Conservation (phyloP, 208 protist genomes). For the Acanthamoeba rhysodes region DNA sequence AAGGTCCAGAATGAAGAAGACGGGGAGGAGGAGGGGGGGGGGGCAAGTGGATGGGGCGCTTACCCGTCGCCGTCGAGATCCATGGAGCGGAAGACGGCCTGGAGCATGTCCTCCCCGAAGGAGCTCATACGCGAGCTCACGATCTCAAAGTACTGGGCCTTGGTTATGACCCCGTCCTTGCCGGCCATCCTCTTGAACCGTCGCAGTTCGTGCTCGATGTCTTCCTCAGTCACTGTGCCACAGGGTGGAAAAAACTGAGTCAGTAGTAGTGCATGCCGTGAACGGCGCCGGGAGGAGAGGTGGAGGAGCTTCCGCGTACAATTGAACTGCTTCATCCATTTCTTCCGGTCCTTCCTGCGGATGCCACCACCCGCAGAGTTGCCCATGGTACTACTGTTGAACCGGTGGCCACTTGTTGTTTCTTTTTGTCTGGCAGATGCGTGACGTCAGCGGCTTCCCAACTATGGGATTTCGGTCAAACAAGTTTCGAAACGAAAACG, state of each 20-base stretch:
- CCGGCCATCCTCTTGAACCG: background rate
- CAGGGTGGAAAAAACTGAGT: too few species aligned
- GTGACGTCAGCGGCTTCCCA: too few species aligned
- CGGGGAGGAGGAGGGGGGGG: too few species aligned
- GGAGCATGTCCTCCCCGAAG: background rate
- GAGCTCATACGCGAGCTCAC: background rate
- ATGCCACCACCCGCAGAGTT: background rate
- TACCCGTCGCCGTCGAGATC: background rate
- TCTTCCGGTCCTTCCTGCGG: background rate
- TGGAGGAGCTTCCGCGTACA: background rate
- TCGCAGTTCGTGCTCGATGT: background rate
- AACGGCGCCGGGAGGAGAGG: too few species aligned
- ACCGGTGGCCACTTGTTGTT: too few species aligned
- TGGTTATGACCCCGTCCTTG: background rate
- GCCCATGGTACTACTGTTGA: background rate
- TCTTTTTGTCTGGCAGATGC: too few species aligned
- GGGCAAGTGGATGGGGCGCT: too few species aligned
- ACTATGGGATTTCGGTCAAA: too few species aligned
- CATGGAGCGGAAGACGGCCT: background rate
- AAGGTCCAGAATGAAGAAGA: too few species aligned
- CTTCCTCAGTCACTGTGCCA: background rate
- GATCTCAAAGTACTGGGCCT: background rate
- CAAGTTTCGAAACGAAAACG: too few species aligned
- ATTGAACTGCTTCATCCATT: background rate
- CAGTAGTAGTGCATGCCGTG: too few species aligned